Evolutionary conservation across 1,284 basidiomycete genomes (phyloP).

Genomic region (Somion occarium): DNA sequence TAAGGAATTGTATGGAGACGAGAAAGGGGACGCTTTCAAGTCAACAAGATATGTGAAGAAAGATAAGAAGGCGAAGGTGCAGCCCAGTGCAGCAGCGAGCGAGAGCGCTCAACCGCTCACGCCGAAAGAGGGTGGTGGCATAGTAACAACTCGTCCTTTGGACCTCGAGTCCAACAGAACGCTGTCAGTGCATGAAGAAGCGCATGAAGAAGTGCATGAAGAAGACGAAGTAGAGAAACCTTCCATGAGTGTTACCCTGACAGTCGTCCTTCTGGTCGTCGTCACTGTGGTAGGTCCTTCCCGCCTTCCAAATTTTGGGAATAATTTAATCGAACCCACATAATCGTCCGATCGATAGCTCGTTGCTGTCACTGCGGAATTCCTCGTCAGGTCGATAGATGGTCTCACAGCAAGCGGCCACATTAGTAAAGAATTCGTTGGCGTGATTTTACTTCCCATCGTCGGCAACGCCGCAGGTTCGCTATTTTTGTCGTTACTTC

Average conservation of each 20-base stretch:
- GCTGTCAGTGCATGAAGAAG: background rate
- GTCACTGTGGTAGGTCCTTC: slow-evolving; percentile 58
- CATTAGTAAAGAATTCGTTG: slow-evolving; percentile 77
- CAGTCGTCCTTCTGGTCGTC: slow-evolving; percentile 47
- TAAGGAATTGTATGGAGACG: slow-evolving; percentile 12
- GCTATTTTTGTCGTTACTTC: slow-evolving; percentile 12
- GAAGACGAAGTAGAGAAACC: slow-evolving; percentile 38
- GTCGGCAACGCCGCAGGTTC: slow-evolving; percentile 76
- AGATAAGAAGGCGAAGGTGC: background rate
- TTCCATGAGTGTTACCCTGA: slow-evolving; percentile 56
- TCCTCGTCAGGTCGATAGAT: slow-evolving; percentile 76
- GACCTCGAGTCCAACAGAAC: background rate
- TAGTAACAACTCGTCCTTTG: background rate
- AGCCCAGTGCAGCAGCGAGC: background rate
- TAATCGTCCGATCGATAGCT: slow-evolving; percentile 32
- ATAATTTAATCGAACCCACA: too few species aligned
- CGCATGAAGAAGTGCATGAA: background rate
- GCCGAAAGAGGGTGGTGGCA: background rate
- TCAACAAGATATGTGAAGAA: background rate
- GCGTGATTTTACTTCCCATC: slow-evolving; percentile 81
- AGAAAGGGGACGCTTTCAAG: slow-evolving; percentile 11
- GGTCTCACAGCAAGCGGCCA: slow-evolving; percentile 43
- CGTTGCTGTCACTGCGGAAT: slow-evolving; percentile 76
- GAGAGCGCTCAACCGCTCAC: background rate
- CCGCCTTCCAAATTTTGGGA: background rate